Percentiles rank a stretch among this genome's conserved stretches.
These are phyloP conservation scores for Blastobotrys illinoisensis DNA, from an alignment of 1,139 yeast genomes.

Conservation along the genomic window DNA sequence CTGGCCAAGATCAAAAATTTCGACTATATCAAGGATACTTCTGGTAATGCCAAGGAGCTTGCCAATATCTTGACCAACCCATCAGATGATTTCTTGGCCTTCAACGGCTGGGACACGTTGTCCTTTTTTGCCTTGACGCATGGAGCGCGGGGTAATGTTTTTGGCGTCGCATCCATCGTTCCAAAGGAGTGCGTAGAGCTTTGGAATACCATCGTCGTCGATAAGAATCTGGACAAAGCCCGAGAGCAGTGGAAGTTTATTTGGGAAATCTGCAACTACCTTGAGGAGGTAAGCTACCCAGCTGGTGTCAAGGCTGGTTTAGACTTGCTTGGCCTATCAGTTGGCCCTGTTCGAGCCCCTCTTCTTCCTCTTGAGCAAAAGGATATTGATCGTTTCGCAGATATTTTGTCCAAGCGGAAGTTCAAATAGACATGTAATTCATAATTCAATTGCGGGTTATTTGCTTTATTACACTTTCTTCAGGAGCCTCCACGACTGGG, in stretches of 20 bases:
- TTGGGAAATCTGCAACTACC: conserved; percentile 8
- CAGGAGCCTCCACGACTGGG: too few relatives aligned
- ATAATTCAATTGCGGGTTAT: too few relatives aligned
- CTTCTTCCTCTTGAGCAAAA: conserved; percentile 9
- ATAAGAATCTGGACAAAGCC: conserved; percentile 6
- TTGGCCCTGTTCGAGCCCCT: conserved; percentile 7
- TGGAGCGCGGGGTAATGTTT: conserved; percentile 7
- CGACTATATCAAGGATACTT: conserved; percentile 11
- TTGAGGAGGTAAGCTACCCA: conserved; percentile 10
- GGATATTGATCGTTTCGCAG: conserved; percentile 2
- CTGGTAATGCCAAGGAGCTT: conserved; percentile 11
- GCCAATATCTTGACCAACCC: conserved; percentile 9
- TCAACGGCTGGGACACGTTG: conserved; percentile 10
- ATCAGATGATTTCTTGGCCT: conserved; percentile 1
- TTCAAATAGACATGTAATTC: conserved; percentile 6
- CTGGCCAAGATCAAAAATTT: conserved; percentile 9
- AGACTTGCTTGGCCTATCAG: conserved; percentile 3
- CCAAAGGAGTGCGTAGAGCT: conserved; percentile 11
- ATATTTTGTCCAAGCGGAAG: conserved; percentile 9
- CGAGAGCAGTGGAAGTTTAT: conserved; percentile 10
- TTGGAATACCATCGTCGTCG: conserved; percentile 7
- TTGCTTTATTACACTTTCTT: too few relatives aligned
- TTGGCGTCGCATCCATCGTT: conserved; percentile 8
- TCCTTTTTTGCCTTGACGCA: conserved; percentile 9
- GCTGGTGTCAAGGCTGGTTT: conserved; percentile 11